Base-by-base conservation (phyloP, 768 basidiomycete genomes). In the Tricholoma bakamatsutake region DNA sequence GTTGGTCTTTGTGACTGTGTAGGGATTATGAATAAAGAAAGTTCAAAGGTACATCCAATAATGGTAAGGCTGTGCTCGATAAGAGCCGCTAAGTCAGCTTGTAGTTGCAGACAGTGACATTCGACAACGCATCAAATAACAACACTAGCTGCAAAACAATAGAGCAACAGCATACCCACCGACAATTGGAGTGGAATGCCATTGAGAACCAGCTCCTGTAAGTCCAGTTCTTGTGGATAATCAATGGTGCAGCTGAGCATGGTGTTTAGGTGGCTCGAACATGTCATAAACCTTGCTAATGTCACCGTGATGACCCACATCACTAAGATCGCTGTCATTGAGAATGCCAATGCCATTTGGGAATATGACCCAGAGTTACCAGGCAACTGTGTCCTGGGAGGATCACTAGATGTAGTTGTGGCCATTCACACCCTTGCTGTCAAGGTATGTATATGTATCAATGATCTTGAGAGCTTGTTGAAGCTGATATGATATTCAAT, bases 341-440 rank as follows among this genome's bases (percentile, higher is more conserved):
- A 70, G 39, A 71, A 55, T 0, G 54, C 61, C 9, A 61, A 56
- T 0, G 67, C 69, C 0, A 73, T 74, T 15, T 74, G 69, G 71
- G 67, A 70, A 13, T 70, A 66, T 52, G 64, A 24, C 3, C 21
- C 21, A 1, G 21, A 24, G 3, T 24, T 24, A 24, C 21, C 3
- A 3, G 21, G 21, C 31, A 71, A 72, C 48, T 46, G 57, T 12
- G 60, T 72, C 2, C 55, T 65, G 27, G 60, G 62, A 5, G 60
- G 64, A 17, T 68, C 62, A 0, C 57, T 72, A 0, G 64, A 72
- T 56, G 67, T 69, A 4, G 63, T 74, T 34, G 64, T 71, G 0
- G 59, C 67, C 0, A 61, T 72, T 2, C 52, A 59, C 0, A 73
- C 66, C 0, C 56, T 70, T 2, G 61, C 67, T 0, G 62, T 71